These are phyloP conservation scores for Cyberlindnera subsufficiens DNA, from an alignment of 805 yeast genomes.

Conservation along the genomic window DNA sequence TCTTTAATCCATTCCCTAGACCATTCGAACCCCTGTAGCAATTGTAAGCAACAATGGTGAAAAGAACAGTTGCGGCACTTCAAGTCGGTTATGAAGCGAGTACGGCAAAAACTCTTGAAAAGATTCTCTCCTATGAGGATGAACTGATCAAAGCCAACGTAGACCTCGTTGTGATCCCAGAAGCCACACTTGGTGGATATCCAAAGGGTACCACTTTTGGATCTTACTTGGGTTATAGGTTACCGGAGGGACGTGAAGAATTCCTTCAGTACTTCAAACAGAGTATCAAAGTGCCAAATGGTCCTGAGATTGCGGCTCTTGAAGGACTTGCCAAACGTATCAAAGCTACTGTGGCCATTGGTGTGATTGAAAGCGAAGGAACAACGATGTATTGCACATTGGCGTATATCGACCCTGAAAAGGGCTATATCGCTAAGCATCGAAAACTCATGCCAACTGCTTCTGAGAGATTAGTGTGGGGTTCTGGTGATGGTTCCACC, in stretches of 20 bases:
- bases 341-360: conserved; percentile 31
- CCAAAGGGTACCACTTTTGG: conserved; percentile 40
- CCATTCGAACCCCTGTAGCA: background rate
- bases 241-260: conserved; percentile 35
- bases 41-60: conserved; percentile 14
- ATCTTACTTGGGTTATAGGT: conserved; percentile 35
- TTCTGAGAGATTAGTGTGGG: conserved; percentile 39
- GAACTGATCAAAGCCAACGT: conserved; percentile 28
- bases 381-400: conserved; percentile 36
- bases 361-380: conserved; percentile 36
- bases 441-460: conserved; percentile 41
- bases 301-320: conserved; percentile 28
- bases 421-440: conserved; percentile 36
- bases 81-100: conserved; percentile 36
- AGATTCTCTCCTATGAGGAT: conserved; percentile 32
- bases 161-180: conserved; percentile 38
- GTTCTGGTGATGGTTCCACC: conserved; percentile 42
- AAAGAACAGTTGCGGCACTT: conserved; percentile 34
- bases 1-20: too few relatives aligned
- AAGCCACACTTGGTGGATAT: conserved; percentile 41
- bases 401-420: conserved; percentile 32
- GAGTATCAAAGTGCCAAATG: conserved; percentile 31
- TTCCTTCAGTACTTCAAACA: conserved; percentile 30
- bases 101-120: conserved; percentile 31
- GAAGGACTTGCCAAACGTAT: conserved; percentile 29